Percentiles rank a stretch among this genome's conserved stretches.
phyloP scores from a whole-genome alignment of 352 stramenopile genomes.

The Pythium scleroteichum region DNA sequence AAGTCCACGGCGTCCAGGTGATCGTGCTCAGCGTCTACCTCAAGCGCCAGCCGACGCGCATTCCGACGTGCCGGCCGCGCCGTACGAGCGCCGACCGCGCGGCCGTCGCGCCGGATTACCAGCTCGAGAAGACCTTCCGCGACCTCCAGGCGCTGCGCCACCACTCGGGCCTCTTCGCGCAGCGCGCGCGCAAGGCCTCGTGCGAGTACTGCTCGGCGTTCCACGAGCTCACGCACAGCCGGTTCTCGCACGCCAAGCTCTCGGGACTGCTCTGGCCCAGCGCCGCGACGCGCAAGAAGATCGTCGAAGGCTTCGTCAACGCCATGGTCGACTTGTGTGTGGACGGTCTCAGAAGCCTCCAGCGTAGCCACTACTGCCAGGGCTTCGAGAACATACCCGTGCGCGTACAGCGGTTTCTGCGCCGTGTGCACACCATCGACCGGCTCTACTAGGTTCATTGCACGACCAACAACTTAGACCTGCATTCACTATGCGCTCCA shows the following conservation, averaged over 20 bases:
- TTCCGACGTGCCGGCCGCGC: conserved; percentile 38
- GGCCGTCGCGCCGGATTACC: conserved; percentile 36
- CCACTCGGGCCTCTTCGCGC: conserved; percentile 33
- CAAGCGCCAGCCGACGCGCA: conserved; percentile 42
- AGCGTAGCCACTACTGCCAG: conserved; percentile 9
- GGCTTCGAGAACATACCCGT: conserved; percentile 26
- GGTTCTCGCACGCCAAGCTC: conserved; percentile 39
- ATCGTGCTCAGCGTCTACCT: conserved; percentile 57
- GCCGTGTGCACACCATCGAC: background rate
- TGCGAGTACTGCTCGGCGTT: conserved; percentile 47
- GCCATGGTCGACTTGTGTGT: conserved; percentile 13
- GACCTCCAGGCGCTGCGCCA: conserved; percentile 46
- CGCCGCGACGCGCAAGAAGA: conserved; percentile 1
- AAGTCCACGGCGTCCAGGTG: conserved; percentile 39
- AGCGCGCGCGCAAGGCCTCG: conserved; percentile 24
- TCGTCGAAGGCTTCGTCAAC: conserved; percentile 25
- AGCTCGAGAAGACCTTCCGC: conserved; percentile 38
- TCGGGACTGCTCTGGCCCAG: conserved; percentile 22
- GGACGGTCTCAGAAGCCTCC: conserved; percentile 6
- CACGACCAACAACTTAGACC: background rate
- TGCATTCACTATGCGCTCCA: too few relatives aligned
- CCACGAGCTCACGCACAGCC: conserved; percentile 44
- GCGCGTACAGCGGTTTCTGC: conserved; percentile 13
- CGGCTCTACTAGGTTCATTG: background rate
- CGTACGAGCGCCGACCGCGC: conserved; percentile 9